These are phyloP conservation scores for Yueomyces sinensis DNA, from an alignment of 805 yeast genomes.

Conservation along the genomic window DNA sequence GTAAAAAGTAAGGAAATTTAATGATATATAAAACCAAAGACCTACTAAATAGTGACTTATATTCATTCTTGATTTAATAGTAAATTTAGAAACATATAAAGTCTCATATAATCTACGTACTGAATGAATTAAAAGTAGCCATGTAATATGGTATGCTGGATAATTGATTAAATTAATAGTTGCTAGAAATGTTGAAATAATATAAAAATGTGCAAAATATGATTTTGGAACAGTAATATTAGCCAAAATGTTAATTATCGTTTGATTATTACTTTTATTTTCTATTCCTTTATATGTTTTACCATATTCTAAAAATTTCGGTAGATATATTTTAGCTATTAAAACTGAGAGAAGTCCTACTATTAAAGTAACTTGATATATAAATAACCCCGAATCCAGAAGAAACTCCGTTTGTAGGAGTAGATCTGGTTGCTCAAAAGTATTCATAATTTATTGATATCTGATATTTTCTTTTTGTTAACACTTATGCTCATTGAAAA, in stretches of 20 bases:
- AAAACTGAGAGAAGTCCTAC: slow-evolving; percentile 18
- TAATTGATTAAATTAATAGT: slow-evolving; percentile 7
- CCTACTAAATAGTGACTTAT: slow-evolving; percentile 58
- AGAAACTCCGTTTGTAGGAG: no score
- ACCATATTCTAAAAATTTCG: slow-evolving; percentile 32
- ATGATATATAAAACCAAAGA: slow-evolving; percentile 38
- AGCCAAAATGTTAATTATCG: slow-evolving; percentile 6
- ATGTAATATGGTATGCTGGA: slow-evolving; percentile 8
- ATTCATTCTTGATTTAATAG: slow-evolving; percentile 40
- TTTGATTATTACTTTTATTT: slow-evolving; percentile 1
- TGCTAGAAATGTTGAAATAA: slow-evolving; percentile 28
- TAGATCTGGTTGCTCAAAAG: no score
- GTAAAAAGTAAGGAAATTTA: slow-evolving; percentile 28
- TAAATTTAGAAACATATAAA: slow-evolving; percentile 33
- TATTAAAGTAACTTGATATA: slow-evolving; percentile 6
- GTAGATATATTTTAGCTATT: slow-evolving; percentile 23
- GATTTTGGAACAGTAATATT: slow-evolving; percentile 44
- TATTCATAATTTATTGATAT: no score
- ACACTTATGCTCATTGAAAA: no score
- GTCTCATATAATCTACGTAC: slow-evolving; percentile 45
- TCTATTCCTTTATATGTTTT: slow-evolving; percentile 24
- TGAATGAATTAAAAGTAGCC: slow-evolving; percentile 35
- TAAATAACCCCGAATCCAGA: no score
- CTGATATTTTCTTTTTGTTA: no score
- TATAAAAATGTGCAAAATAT: slow-evolving; percentile 52